Percentiles rank a stretch among this genome's conserved stretches.
These are phyloP conservation scores for Misopates orontium DNA, from an alignment of 257 asterid genomes.

Conservation along the genomic window DNA sequence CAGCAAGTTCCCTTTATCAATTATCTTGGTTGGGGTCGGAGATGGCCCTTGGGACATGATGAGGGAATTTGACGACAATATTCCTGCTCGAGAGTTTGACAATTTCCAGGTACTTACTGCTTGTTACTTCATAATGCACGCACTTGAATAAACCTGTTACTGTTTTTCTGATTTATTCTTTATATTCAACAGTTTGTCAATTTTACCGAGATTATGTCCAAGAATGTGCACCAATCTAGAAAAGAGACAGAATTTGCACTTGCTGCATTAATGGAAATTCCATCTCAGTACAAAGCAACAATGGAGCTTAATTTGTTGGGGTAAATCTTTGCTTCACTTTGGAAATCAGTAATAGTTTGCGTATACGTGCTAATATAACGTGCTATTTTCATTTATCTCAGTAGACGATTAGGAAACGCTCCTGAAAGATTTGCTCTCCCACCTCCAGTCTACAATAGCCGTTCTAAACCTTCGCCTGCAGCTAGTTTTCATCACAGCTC, in stretches of 20 bases:
- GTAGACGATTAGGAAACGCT: conserved; percentile 51
- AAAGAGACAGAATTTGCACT: conserved; percentile 98
- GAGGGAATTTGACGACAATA: conserved; percentile 87
- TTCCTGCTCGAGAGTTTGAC: conserved; percentile 82
- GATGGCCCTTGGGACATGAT: conserved; percentile 99
- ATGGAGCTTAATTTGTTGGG: conserved; percentile 88
- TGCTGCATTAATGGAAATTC: conserved; percentile 92
- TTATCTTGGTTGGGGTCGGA: conserved; percentile 86
- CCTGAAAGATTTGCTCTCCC: conserved; percentile 75
- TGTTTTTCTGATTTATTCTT: conserved; percentile 14
- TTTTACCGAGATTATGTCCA: conserved; percentile 89
- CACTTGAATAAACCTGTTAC: background rate
- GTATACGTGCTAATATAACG: background rate
- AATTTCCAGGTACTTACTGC: conserved; percentile 70
- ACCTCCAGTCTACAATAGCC: conserved; percentile 55
- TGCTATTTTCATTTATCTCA: conserved; percentile 23
- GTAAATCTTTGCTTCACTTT: conserved; percentile 36
- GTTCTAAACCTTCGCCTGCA: conserved; percentile 47
- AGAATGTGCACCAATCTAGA: conserved; percentile 57
- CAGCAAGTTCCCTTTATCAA: conserved; percentile 85
- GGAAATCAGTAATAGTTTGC: background rate
- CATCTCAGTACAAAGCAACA: conserved; percentile 90
- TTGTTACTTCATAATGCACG: background rate
- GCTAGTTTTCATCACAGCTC: conserved; percentile 53
- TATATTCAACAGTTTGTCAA: conserved; percentile 73